Conservation (phyloP, 192 early-diverging fungal genomes). For the Linnemannia schmuckeri region DNA sequence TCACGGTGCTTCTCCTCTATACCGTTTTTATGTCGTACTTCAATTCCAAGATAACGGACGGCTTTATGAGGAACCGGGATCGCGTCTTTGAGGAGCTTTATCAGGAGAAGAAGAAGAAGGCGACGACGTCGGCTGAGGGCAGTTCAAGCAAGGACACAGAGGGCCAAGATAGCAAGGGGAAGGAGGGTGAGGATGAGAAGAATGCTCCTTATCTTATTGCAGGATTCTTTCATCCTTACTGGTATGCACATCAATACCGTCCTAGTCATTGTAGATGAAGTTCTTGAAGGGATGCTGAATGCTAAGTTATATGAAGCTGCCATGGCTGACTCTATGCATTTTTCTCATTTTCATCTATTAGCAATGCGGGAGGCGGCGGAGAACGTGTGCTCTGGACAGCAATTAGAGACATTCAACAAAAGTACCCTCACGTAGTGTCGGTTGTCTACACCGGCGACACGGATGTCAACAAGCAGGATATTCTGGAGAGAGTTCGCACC, state of each 20-base stretch:
- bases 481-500: conserved; percentile 71
- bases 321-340: conserved; percentile 9
- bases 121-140: neutral
- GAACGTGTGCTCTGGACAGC: conserved; percentile 97
- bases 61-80: conserved; percentile 35
- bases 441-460: conserved; percentile 88
- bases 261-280: neutral
- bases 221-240: conserved; percentile 96
- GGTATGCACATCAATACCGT: conserved; percentile 57
- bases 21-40: conserved; percentile 32
- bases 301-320: neutral
- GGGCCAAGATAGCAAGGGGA: neutral
- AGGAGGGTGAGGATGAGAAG: conserved; percentile 11
- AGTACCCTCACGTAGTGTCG: conserved; percentile 74
- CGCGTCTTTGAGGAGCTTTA: conserved; percentile 33
- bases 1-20: neutral
- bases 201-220: conserved; percentile 64
- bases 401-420: conserved; percentile 82
- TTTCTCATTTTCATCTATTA: conserved; percentile 19
- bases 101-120: conserved; percentile 15
- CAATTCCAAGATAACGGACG: conserved; percentile 26
- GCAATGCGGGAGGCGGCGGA: conserved; percentile 93
- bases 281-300: no score
- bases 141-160: neutral
- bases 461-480: conserved; percentile 61